These are phyloP conservation scores for Zalerion maritima DNA, from an alignment of 495 filamentous ascomycete genomes.

Conservation along the genomic window DNA sequence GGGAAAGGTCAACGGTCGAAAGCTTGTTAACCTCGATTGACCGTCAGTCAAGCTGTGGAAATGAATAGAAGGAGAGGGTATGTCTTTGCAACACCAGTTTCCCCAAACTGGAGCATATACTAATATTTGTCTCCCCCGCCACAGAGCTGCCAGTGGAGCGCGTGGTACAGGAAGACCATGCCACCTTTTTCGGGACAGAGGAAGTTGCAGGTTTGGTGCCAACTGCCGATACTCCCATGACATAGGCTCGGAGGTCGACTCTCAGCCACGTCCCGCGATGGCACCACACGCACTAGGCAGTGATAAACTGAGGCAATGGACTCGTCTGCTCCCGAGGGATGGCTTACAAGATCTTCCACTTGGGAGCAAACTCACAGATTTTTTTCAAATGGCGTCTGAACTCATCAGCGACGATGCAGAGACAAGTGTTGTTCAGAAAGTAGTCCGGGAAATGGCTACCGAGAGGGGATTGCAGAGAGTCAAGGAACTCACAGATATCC, in stretches of 20 bases:
- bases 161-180: too few relatives aligned
- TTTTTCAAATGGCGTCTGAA: conserved; percentile 19
- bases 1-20: too few relatives aligned
- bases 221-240: conserved; percentile 13
- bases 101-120: too few relatives aligned
- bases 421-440: conserved; percentile 16
- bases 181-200: too few relatives aligned
- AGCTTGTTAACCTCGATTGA: too few relatives aligned
- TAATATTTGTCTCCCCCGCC: too few relatives aligned
- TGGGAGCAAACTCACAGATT: conserved; percentile 6
- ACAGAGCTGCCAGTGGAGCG: too few relatives aligned
- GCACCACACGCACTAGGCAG: conserved; percentile 1
- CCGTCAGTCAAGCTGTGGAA: too few relatives aligned
- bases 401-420: conserved; percentile 23
- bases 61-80: too few relatives aligned
- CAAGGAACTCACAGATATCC: conserved; percentile 16
- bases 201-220: conserved; percentile 8
- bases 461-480: conserved; percentile 20
- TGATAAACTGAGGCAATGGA: conserved; percentile 15
- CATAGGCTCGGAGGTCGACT: not conserved
- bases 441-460: conserved; percentile 17
- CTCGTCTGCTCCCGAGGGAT: conserved; percentile 10
- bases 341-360: conserved; percentile 5
- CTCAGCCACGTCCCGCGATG: too few relatives aligned
- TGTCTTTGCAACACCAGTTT: too few relatives aligned